A percentile compares a stretch with the other conserved stretches of the same genome.
Evolutionary conservation across 225 moss, liverwort and hornwort species (phyloP).

Genomic region (Bryum argenteum): DNA sequence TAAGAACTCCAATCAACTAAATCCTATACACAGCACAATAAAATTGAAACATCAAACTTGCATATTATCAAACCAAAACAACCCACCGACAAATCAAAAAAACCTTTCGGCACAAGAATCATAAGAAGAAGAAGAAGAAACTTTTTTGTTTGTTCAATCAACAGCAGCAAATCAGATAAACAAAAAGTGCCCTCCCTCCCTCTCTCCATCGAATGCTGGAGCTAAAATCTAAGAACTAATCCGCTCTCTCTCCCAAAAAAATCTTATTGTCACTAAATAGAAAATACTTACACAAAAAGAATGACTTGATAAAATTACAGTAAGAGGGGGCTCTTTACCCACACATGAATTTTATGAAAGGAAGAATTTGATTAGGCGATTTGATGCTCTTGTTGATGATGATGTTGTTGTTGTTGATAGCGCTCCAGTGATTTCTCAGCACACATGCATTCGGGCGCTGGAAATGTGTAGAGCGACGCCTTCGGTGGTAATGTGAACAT

Average conservation of each 20-base stretch:
- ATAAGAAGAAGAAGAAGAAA: too few relatives aligned
- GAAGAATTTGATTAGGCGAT: constrained; percentile 7
- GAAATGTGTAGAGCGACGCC: constrained; percentile 67
- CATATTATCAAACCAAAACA: too few relatives aligned
- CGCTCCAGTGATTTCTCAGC: constrained; percentile 36
- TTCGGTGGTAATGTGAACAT: constrained; percentile 46
- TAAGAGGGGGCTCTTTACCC: constrained; percentile 64
- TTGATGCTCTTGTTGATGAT: too few relatives aligned
- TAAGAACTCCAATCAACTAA: too few relatives aligned
- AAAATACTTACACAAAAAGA: constrained; percentile 44
- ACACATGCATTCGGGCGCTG: constrained; percentile 68
- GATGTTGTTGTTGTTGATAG: too few relatives aligned
- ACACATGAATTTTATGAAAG: constrained; percentile 55
- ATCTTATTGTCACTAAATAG: constrained; percentile 31
- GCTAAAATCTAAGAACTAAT: constrained; percentile 4
- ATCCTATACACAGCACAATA: too few relatives aligned
- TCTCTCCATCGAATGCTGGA: too few relatives aligned
- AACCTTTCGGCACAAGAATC: too few relatives aligned
- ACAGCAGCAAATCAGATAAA: too few relatives aligned
- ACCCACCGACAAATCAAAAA: too few relatives aligned
- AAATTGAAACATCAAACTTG: too few relatives aligned
- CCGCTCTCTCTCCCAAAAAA: constrained; percentile 28
- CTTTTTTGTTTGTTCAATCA: too few relatives aligned
- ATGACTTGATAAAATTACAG: constrained; percentile 63
- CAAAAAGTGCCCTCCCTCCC: not conserved